Evolutionary conservation across 2,329 filamentous ascomycete species (phyloP).

Genomic region (Penicillium sp.): DNA sequence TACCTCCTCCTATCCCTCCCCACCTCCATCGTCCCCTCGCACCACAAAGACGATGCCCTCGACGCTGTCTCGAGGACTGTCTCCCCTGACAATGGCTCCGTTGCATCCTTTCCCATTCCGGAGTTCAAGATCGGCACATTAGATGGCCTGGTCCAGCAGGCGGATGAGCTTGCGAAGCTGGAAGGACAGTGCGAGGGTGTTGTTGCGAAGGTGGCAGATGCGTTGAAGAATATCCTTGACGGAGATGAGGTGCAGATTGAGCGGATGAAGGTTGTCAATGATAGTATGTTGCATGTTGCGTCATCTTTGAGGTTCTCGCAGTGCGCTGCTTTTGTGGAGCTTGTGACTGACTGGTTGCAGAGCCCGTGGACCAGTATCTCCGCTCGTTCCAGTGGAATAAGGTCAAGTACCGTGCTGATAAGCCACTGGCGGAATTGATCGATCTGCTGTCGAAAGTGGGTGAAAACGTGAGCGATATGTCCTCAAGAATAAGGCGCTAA

Average conservation of each 20-base stretch:
- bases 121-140: conserved; percentile 98
- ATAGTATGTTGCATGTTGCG: conserved; percentile 62
- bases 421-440: conserved; percentile 81
- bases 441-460: conserved; percentile 81
- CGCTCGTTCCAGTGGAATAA: conserved; percentile 94
- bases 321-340: neutral
- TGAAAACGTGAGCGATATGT: neutral
- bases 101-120: conserved; percentile 77
- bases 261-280: conserved; percentile 89
- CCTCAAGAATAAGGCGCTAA: neutral
- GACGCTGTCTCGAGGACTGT: conserved; percentile 71
- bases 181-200: conserved; percentile 76
- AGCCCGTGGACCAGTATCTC: conserved; percentile 93
- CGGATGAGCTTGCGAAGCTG: conserved; percentile 90
- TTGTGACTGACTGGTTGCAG: conserved; percentile 49
- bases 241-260: conserved; percentile 79
- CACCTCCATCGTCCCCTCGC: conserved; percentile 77
- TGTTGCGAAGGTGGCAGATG: conserved; percentile 84
- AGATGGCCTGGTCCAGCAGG: conserved; percentile 92
- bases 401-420: conserved; percentile 93
- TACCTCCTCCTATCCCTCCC: conserved; percentile 92
- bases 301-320: neutral
- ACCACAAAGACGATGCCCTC: conserved; percentile 78
- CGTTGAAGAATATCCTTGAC: conserved; percentile 76
- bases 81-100: conserved; percentile 70